Percentiles rank a stretch among this genome's conserved stretches.
These are phyloP conservation scores for Hypoxylon sp. DNA, from an alignment of 2,329 filamentous ascomycete species.

Conservation along the genomic window DNA sequence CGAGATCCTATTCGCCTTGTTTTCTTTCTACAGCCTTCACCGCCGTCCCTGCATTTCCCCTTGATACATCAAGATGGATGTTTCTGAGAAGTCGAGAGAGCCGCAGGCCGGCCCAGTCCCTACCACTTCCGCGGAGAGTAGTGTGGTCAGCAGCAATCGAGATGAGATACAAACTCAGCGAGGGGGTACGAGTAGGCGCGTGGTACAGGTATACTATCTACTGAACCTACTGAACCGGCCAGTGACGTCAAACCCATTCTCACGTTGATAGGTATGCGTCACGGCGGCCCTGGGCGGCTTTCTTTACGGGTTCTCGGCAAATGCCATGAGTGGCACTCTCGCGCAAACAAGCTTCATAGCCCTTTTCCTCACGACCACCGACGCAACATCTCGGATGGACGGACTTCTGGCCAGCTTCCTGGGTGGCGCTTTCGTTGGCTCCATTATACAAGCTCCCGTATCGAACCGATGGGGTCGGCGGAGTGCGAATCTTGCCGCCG, in stretches of 20 bases:
- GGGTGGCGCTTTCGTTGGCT: slow-evolving; percentile 41
- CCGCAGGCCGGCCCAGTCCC: background rate
- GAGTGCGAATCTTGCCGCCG: slow-evolving; percentile 39
- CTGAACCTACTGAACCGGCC: background rate
- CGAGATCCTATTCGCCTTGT: background rate
- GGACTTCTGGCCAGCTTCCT: slow-evolving; percentile 37
- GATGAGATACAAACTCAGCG: slow-evolving; percentile 2
- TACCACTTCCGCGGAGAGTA: background rate
- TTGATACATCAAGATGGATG: slow-evolving; percentile 3
- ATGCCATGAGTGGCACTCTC: slow-evolving; percentile 49
- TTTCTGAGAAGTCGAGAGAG: background rate
- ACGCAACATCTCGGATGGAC: slow-evolving; percentile 27
- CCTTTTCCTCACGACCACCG: slow-evolving; percentile 41
- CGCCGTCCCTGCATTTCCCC: background rate
- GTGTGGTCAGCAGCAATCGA: slow-evolving; percentile 2
- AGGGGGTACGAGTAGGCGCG: slow-evolving; percentile 19
- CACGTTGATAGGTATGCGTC: slow-evolving; percentile 34
- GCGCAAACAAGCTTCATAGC: slow-evolving; percentile 48
- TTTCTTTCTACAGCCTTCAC: too few relatives aligned
- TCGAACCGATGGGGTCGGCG: slow-evolving; percentile 42
- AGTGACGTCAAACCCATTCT: background rate
- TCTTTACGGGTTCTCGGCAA: slow-evolving; percentile 49
- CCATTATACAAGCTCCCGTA: slow-evolving; percentile 38
- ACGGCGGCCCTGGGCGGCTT: slow-evolving; percentile 48
- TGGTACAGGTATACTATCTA: slow-evolving; percentile 24